Base-by-base conservation (phyloP, 2,329 filamentous ascomycete species). In the Hypoxylon sp. region DNA sequence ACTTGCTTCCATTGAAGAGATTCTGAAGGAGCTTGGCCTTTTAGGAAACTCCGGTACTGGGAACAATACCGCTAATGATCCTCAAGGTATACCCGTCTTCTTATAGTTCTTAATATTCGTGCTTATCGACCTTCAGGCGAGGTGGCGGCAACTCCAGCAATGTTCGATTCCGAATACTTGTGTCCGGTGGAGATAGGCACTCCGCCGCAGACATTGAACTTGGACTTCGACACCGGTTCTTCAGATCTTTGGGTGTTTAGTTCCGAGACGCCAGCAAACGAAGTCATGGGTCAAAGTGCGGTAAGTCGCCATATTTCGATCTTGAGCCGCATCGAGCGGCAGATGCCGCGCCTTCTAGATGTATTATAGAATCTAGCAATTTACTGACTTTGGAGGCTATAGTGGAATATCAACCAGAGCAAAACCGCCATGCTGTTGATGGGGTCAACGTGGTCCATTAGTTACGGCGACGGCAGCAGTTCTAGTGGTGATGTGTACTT, bases 241-340 rank as follows among this genome's bases (percentile, higher is more conserved):
- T 80, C 82, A 10, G 82, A 85, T 62, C 75, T 84, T 24, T 84
- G 83, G 83, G 83, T 85, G 0, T 84, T 84, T 71, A 83, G 81
- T 60, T 75, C 75, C 32, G 73, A 80, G 64, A 79, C 78, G 1
- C 73, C 77, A 13, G 39, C 56, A 27, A 72, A 60, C 17, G 75
- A 81, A 29, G 74, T 81, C 10, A 76, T 76, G 15, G 81, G 80
- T 0, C 82, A 85, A 51, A 73, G 76, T 4, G 56, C 80, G 19
- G 65, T 68, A 68, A 50, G 54, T 31, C 48, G 11, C 6, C 27
- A 13, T 32, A 1, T 39, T 37, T 39, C 3, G 17, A 24, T 17
- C 31, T 37, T n/a, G 17, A 32, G 46, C 3, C 19, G 17, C 7
- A 57, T 37, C 42, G 10, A 32, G 27, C 6, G 7, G 27, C n/a